Evolutionary conservation across 2,329 filamentous ascomycete genomes (phyloP), one percentile per base, ranked within the genome.

Genomic region (Plenodomus tracheiphilus): DNA sequence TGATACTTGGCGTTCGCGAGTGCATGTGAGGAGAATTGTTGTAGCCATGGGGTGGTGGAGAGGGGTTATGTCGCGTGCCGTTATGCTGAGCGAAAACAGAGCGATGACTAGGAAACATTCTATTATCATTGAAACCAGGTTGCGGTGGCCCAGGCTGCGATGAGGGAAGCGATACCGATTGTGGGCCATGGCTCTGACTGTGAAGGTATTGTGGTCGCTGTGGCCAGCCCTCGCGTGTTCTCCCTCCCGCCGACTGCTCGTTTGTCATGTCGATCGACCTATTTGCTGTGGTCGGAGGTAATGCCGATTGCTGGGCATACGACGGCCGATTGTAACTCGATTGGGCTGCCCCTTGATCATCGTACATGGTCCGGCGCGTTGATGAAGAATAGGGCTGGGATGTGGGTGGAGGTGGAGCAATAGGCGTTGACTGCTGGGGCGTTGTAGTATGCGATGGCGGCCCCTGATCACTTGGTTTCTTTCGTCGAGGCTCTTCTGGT

Each of bases 1-100:
- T 71, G 28, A 71, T 44, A 44, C 69, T 72, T 7, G 69, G 64
- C 10, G 68, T 68, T 19, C 68, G 64, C 10, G 68, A 71, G 47
- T 69, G 69, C 44, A 64, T 43, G 39, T 70, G 67, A 20, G 68
- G 69, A 11, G 69, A 70, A 38, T 69, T 66, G 34, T 41, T 59
- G 47, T 65, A 72, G 2, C 54, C 53, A 41, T 54, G 36, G 41
- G 68, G 69, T 16, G 69, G 69, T 8, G 69, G 69, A 13, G 69
- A 69, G 11, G 69, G 65, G 28, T 68, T 66, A 39, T 70, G 65
- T 16, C 66, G 62, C 18, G 57, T 53, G 13, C 50, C 49, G 36
- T 69, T 71, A 42, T 71, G 68, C 46, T 69, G 67, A 35, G 64
- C 45, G 28, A 72, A 66, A 11, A 70, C 58, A 5, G 69, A 51